Evolutionary conservation across 2,329 filamentous ascomycete species (phyloP), one percentile per base, ranked within the genome.

Genomic region (Colletotrichum graminicola): DNA sequence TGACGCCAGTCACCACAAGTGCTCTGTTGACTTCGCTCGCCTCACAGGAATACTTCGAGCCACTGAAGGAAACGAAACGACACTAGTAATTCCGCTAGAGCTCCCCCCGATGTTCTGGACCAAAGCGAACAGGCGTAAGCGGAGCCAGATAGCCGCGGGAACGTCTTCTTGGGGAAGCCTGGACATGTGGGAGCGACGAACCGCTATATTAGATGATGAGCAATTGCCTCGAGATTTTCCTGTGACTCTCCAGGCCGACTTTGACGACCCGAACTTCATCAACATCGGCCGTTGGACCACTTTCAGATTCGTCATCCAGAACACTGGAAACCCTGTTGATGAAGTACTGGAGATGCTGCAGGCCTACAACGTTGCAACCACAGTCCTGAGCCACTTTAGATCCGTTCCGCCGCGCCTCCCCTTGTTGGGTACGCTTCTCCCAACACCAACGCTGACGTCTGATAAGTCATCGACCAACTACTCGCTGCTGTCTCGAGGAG

Each of bases 301-400:
- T 0, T 86, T 90, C 67, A 82, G 84, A 59, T 76, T 90, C n/a
- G 75, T 81, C 0, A 76, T 90, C 5, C 67, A 78, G 2, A 74
- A 68, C 2, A 62, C 72, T 3, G 74, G 79, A 1, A 73, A 76
- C 0, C 72, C 75, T 3, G 86, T 87, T 75, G 73, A 78, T 1
- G 74, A 80, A 0, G 82, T 92, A 26, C 81, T 84, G 5, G 78
- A 82, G 11, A 88, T 88, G 1, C 83, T 98, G 0, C 82, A 84
- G 14, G 93, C 97, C 73, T 92, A 92, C 81, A 97, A 97, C 71
- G 85, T 97, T 60, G 77, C 82, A 0, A 81, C 91, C 21, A 77
- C 84, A 41, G 43, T 76, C 79, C 26, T 76, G 43, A 47, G 80
- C 11, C 75, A 80, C 1, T 88, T 93, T 66, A 76, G 75, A 1